Conservation (phyloP, 768 basidiomycete species). For the Cystofilobasidium bisporidii region DNA sequence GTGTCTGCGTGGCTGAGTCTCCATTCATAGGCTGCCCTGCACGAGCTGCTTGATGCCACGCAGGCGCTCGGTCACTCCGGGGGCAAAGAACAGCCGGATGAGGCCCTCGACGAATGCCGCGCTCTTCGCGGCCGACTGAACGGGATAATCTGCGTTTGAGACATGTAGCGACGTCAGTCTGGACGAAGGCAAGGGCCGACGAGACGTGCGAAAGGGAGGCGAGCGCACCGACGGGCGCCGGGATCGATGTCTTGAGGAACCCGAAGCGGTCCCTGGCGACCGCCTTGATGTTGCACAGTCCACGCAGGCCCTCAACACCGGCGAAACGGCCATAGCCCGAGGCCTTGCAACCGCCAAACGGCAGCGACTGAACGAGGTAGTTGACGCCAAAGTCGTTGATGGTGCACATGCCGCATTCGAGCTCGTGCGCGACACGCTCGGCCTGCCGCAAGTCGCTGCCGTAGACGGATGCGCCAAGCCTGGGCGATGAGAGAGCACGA, state of each 20-base stretch:
- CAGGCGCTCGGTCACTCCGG: background rate
- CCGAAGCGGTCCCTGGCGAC: slow-evolving; percentile 75
- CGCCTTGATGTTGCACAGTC: slow-evolving; percentile 78
- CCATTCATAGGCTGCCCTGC: background rate
- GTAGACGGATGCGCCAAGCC: slow-evolving; percentile 88
- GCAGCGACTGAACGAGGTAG: slow-evolving; percentile 68
- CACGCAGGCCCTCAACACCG: slow-evolving; percentile 84
- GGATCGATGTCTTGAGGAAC: slow-evolving; percentile 72
- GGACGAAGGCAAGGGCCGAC: background rate
- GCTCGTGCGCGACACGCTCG: slow-evolving; percentile 62
- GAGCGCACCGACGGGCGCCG: slow-evolving; percentile 55
- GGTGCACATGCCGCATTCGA: slow-evolving; percentile 95
- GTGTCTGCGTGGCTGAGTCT: too few relatives aligned
- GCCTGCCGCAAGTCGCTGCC: slow-evolving; percentile 74
- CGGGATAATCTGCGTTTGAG: slow-evolving; percentile 16
- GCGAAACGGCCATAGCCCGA: slow-evolving; percentile 93
- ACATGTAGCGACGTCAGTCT: background rate
- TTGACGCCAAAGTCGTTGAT: slow-evolving; percentile 78
- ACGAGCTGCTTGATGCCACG: slow-evolving; percentile 19
- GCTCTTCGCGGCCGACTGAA: slow-evolving; percentile 3
- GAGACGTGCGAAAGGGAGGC: background rate
- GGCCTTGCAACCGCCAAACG: slow-evolving; percentile 85
- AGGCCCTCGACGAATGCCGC: slow-evolving; percentile 22
- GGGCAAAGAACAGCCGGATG: slow-evolving; percentile 16
- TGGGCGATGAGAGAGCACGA: background rate